These are phyloP conservation scores for Citrus sinensis DNA, from an alignment of 345 rosid genomes.

Conservation along the genomic window DNA sequence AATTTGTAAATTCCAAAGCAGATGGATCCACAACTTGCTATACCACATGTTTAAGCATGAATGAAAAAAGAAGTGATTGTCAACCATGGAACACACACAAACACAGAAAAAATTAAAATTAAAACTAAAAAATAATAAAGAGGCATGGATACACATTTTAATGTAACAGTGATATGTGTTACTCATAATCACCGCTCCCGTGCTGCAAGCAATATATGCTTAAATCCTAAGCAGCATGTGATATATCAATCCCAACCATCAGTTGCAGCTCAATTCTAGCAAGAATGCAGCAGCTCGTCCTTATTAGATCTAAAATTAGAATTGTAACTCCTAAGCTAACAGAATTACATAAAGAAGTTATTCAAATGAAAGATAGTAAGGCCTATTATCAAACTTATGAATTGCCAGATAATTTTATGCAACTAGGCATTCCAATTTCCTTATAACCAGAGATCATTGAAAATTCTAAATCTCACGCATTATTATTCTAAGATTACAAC, in stretches of 20 bases:
- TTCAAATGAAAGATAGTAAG: background rate
- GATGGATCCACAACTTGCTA: background rate
- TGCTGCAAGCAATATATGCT: background rate
- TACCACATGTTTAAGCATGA: background rate
- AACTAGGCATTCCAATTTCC: background rate
- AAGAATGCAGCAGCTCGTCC: background rate
- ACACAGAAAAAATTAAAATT: background rate
- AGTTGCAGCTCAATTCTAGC: background rate
- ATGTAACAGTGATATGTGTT: background rate
- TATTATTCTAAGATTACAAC: background rate
- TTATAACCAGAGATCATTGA: background rate
- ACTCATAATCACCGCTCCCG: background rate
- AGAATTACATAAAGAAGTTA: background rate
- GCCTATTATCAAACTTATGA: background rate
- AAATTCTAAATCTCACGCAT: background rate
- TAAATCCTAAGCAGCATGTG: background rate
- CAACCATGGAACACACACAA: background rate
- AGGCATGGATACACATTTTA: background rate
- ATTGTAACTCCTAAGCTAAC: background rate
- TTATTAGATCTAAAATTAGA: background rate
- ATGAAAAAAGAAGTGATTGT: background rate
- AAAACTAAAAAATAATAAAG: background rate
- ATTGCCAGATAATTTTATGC: background rate
- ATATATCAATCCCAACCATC: background rate
- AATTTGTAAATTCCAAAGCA: background rate